phyloP scores from a whole-genome alignment of 805 yeast genomes.

The Helenozyma rhizophorensis region DNA sequence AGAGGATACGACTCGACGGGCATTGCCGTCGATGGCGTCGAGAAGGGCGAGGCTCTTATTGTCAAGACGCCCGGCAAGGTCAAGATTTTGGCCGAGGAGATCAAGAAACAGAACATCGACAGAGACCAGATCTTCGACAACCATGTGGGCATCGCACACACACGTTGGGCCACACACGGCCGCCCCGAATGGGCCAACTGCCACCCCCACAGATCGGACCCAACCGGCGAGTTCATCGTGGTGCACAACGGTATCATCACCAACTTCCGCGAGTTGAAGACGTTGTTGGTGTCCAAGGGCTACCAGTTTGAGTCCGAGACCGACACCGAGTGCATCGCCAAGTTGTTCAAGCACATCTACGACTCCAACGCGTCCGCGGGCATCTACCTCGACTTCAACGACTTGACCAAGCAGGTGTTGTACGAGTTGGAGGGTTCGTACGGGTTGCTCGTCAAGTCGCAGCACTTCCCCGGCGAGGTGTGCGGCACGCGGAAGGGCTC shows the following conservation, averaged over 20 bases:
- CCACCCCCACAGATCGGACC: constrained; percentile 94
- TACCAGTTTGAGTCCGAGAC: constrained; percentile 85
- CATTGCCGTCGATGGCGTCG: constrained; percentile 89
- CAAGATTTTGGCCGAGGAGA: constrained; percentile 65
- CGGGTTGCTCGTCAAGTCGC: constrained; percentile 88
- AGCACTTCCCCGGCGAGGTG: constrained; percentile 91
- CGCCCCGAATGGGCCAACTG: constrained; percentile 81
- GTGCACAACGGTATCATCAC: constrained; percentile 99
- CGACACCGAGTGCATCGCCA: constrained; percentile 97
- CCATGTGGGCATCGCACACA: constrained; percentile 97
- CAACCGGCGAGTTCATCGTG: constrained; percentile 74
- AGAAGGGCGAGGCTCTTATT: constrained; percentile 62
- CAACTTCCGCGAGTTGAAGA: constrained; percentile 86
- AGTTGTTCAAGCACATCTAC: constrained; percentile 85
- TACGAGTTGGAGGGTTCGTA: constrained; percentile 96
- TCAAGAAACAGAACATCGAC: constrained; percentile 48
- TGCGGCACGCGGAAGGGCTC: constrained; percentile 98
- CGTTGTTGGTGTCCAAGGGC: constrained; percentile 76
- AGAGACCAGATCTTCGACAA: constrained; percentile 64
- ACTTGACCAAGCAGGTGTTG: constrained; percentile 86
- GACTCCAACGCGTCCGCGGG: constrained; percentile 72
- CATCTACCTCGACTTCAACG: constrained; percentile 78
- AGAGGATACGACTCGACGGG: constrained; percentile 99
- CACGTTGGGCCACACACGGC: constrained; percentile 99
- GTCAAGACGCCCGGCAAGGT: constrained; percentile 92